Evolutionary conservation across 1,284 basidiomycete genomes (phyloP).

Genomic region (Paramarasmius palmivorus): DNA sequence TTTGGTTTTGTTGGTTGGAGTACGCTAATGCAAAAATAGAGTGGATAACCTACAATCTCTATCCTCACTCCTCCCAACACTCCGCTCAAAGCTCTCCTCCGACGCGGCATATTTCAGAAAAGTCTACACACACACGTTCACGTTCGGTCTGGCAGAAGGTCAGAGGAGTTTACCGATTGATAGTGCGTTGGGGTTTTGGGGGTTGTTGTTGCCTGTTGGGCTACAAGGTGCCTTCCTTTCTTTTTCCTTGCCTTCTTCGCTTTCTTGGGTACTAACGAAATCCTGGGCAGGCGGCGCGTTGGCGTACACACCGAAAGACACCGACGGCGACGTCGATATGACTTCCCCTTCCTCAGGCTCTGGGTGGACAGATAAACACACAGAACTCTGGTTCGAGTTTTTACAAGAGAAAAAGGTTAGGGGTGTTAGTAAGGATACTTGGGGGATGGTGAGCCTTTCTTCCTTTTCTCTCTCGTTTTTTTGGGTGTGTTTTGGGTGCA

Average conservation of each 20-base stretch:
- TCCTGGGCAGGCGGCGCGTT: too few relatives aligned
- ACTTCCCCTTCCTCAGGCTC: conserved; percentile 30
- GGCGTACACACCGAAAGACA: too few relatives aligned
- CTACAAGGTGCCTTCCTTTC: background rate
- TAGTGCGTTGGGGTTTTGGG: conserved; percentile 12
- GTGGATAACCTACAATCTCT: conserved; percentile 75
- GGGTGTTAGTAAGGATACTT: conserved; percentile 93
- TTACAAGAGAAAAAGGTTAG: conserved; percentile 70
- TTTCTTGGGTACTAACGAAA: too few relatives aligned
- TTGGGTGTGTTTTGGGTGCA: too few relatives aligned
- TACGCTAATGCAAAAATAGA: conserved; percentile 34
- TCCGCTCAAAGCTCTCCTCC: conserved; percentile 65
- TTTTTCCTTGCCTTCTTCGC: too few relatives aligned
- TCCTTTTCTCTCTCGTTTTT: too few relatives aligned
- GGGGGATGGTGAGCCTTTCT: conserved; percentile 85
- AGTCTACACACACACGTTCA: conserved; percentile 90
- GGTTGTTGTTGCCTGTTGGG: background rate
- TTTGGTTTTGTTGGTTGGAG: conserved; percentile 5
- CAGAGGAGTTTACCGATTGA: conserved; percentile 67
- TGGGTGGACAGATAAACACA: conserved; percentile 72
- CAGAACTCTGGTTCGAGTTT: conserved; percentile 86
- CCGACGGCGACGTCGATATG: conserved; percentile 49
- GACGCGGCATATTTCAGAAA: conserved; percentile 81
- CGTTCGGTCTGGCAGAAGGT: conserved; percentile 80
- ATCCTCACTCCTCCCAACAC: conserved; percentile 54